Evolutionary conservation across 2,329 filamentous ascomycete genomes (phyloP), one percentile per base, ranked within the genome.

Genomic region (Phyllosticta citribraziliensis): DNA sequence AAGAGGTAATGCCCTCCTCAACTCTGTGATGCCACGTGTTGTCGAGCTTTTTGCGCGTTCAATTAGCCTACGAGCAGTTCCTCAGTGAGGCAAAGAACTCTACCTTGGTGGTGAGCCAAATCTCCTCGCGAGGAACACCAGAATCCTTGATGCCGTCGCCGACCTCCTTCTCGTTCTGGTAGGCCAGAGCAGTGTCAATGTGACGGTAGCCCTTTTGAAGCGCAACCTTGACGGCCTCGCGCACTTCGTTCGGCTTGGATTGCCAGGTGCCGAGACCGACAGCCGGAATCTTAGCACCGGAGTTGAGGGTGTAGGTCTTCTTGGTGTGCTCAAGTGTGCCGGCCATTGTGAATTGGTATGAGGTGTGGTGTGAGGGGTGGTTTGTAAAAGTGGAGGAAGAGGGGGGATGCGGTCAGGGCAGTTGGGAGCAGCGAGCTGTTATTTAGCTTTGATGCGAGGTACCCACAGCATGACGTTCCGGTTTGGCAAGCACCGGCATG

Each of bases 211-310:
- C 88, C 52, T 78, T 14, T n/a, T 76, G 64, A 79, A 91, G 79
- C 25, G 88, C 88, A 40, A 79, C 78, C 74, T 88, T 84, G 65
- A 93, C 89, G 60, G 89, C 89, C 58, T 82, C 76, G 67, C 82
- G 80, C 61, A 90, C 87, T 74, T 89, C 82, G 66, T 82, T 83
- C 61, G 87, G 85, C 68, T 80, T 73, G 56, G 88, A 89, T 70
- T 91, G 88, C 88, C 88, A 92, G 61, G 89, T 92, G 61, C 89
- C 89, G 54, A 92, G 80, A 64, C 88, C 88, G 66, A 92, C 75
- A 67, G 86, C 85, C 61, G 88, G 88, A 64, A 94, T 94, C 76
- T 89, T 86, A 73, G 83, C 87, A 63, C 89, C 89, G 59, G 86
- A 87, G 69, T 84, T 82, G 69, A 84, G 82, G 53, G 77, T 80